Conservation (phyloP, 2,329 filamentous ascomycete species). For the Xylariaceae sp. region DNA sequence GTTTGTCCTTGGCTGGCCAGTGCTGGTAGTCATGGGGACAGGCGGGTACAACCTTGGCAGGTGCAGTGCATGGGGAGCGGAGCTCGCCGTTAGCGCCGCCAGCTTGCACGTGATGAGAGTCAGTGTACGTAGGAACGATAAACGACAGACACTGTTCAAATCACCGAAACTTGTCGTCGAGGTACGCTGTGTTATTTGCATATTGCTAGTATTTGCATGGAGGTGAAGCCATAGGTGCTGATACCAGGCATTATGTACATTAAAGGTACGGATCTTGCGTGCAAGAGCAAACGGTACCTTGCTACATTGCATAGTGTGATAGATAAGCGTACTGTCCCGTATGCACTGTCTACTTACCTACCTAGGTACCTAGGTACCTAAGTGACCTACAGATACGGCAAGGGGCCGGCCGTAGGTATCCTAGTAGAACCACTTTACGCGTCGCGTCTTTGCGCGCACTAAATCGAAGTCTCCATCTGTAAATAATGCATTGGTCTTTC, state of each 20-base stretch:
- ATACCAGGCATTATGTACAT: too few species aligned
- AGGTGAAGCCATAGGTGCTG: too few species aligned
- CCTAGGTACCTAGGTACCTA: too few species aligned
- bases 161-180: background rate
- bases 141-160: too few species aligned
- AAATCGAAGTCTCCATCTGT: conserved; percentile 9
- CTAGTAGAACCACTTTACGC: conserved; percentile 27
- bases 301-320: background rate
- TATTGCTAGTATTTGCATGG: background rate
- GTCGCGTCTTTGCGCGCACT: conserved; percentile 25
- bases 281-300: background rate
- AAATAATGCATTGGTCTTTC: conserved; percentile 6
- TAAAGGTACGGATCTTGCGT: background rate
- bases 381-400: background rate
- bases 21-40: background rate
- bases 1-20: background rate
- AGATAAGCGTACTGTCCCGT: background rate
- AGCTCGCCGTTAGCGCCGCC: background rate
- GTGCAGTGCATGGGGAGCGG: background rate
- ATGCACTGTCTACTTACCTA: background rate
- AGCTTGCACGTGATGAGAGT: background rate
- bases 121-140: background rate
- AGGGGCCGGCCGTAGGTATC: background rate
- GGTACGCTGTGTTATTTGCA: background rate
- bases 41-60: background rate